Percentiles rank a stretch among this genome's conserved stretches.
Conservation (phyloP, 1,284 basidiomycete species). For the Cryptococcus deneoformans region DNA sequence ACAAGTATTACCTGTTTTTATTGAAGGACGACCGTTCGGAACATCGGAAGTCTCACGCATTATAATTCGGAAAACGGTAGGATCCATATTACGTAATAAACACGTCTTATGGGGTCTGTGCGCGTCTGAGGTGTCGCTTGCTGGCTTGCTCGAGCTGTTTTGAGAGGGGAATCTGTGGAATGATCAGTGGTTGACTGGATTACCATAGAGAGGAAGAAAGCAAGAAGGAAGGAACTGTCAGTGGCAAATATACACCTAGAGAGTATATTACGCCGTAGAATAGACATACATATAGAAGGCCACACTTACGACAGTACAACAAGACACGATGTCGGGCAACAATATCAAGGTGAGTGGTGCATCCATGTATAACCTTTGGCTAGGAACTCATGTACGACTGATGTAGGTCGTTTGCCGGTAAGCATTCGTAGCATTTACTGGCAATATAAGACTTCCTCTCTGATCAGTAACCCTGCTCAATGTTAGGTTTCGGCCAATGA, state of each 20-base stretch:
- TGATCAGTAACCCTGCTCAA: background rate
- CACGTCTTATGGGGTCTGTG: constrained; percentile 4
- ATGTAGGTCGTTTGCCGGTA: constrained; percentile 85
- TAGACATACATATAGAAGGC: background rate
- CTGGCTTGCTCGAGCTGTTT: background rate
- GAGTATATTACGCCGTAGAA: background rate
- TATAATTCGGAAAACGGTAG: constrained; percentile 76
- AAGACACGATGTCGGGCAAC: constrained; percentile 42
- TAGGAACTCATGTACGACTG: constrained; percentile 5
- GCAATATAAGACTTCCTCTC: background rate
- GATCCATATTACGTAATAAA: constrained; percentile 51
- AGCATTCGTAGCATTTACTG: constrained; percentile 27
- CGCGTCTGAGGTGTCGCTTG: constrained; percentile 1
- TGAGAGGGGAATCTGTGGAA: no score
- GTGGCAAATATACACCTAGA: no score
- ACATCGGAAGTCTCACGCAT: constrained; percentile 98
- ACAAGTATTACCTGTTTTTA: constrained; percentile 91
- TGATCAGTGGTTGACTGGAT: no score
- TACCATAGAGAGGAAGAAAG: no score
- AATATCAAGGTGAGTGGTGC: constrained; percentile 51
- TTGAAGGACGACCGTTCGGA: constrained; percentile 98
- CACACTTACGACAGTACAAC: background rate
- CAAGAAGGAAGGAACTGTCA: no score
- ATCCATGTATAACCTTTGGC: constrained; percentile 1
- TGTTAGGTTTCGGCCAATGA: constrained; percentile 87